Evolutionary conservation across 306 rosid genomes (phyloP), one percentile per base, ranked within the genome.

Genomic region (Canavalia gladiata): DNA sequence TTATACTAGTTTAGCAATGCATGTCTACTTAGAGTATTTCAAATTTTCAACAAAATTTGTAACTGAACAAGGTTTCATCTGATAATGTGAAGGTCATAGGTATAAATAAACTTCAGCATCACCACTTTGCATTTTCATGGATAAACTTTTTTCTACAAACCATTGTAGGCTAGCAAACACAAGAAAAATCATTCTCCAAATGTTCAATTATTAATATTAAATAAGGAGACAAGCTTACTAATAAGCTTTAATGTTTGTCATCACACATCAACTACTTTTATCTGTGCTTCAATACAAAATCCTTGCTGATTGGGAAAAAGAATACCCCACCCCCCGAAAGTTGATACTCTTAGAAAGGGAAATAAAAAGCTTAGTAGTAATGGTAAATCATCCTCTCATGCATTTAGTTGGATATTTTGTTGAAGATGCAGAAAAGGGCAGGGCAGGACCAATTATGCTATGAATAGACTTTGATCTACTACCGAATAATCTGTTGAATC

Each of bases 381-480:
- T 58, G 75, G 28, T 73, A 67, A 73, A 51, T 29, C 28, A 65
- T 74, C 75, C 59, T 76, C 57, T 77, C 81, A 46, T 59, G 68
- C 74, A 59, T 42, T 63, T 6, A 30, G 51, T 65, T 67, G 72
- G 64, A 68, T 41, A 2, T 59, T 70, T 84, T 67, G 72, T 55
- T 73, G 83, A 74, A 49, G 85, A 74, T 31, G 75, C 35, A 56
- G 54, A 72, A 49, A 75, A 68, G 72, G 47, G 81, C 25, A 9
- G 67, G 39, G 55, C 52, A 68, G 18, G 43, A 74, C 79, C 25
- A 34, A 69, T 91, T 86, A 86, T 68, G 82, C 86, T 52, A 90
- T 88, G 68, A 84, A 93, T 50, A 90, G 92, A 79, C 97, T 81
- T 75, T 89, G 89, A 78, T 89, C 98, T 70, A 88, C 47, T 10